These are phyloP conservation scores for Pseudoturritis turrita DNA, from an alignment of 345 rosid species.

Conservation along the genomic window DNA sequence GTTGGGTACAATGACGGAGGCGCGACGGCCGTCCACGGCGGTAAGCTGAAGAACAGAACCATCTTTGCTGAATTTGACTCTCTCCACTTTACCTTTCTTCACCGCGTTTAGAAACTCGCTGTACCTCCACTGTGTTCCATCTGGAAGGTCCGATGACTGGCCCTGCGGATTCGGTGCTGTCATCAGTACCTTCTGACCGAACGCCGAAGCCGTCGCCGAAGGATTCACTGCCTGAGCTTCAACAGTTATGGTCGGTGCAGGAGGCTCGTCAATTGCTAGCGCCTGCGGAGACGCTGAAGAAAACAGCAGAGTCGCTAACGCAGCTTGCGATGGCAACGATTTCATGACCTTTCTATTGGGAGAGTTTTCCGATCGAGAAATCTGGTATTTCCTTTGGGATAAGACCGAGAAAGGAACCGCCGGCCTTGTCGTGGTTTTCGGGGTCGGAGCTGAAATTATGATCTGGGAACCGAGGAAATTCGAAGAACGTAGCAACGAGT, in stretches of 20 bases:
- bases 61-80: constrained; percentile 75
- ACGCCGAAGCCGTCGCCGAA: constrained; percentile 31
- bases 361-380: constrained; percentile 18
- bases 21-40: constrained; percentile 66
- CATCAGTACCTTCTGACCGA: constrained; percentile 44
- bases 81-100: constrained; percentile 68
- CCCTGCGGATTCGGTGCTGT: constrained; percentile 55
- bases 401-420: constrained; percentile 21
- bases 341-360: constrained; percentile 17
- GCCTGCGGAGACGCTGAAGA: constrained; percentile 50
- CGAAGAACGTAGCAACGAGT: constrained; percentile 39
- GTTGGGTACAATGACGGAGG: constrained; percentile 55
- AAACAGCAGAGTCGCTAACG: constrained; percentile 48
- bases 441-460: constrained; percentile 48
- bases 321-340: constrained; percentile 38
- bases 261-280: constrained; percentile 41
- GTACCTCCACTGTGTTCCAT: constrained; percentile 73
- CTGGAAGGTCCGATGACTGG: constrained; percentile 59
- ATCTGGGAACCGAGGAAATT: constrained; percentile 38
- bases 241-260: constrained; percentile 10
- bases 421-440: constrained; percentile 30
- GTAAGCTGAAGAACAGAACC: constrained; percentile 63
- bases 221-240: constrained; percentile 47
- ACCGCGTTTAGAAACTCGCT: constrained; percentile 77
- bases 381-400: constrained; percentile 15